Evolutionary conservation across 2,329 filamentous ascomycete species (phyloP), one percentile per base, ranked within the genome.

Genomic region (Colletotrichum lentis): DNA sequence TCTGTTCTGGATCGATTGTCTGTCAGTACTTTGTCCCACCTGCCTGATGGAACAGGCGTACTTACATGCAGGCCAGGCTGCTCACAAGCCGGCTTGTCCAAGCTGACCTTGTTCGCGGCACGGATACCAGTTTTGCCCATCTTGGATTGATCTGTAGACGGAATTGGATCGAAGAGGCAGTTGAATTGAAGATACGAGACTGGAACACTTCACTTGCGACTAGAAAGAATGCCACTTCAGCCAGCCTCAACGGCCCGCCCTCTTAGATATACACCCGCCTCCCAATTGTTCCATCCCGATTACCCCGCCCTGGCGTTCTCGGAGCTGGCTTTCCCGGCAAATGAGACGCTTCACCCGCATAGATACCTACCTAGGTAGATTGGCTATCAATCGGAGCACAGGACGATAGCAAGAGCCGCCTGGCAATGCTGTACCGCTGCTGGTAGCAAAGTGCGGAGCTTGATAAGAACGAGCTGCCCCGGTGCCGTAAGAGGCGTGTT

Each of bases 11-110:
- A 18, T 55, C 60, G 14, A 53, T 18, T n/a, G 41, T 56, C 11
- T 20, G 44, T 56, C 10, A 62, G 46, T 5, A n/a, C n/a, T 37
- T 27, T 41, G 24, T 20, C 39, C n/a, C n/a, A n/a, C 16, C 20
- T 22, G 22, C 14, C 35, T 52, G 1, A 37, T 6, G 35, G 20
- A 16, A 52, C 8, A 20, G 22, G 6, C 12, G 20, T 24, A 78
- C 88, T 76, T 83, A 92, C 90, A 79, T 95, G 92, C 11, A 94
- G 80, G 59, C 86, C 85, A 2, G 86, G 79, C 75, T 95, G 91
- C 70, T 93, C 87, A 43, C 84, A 82, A 5, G 91, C 91, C 41
- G 90, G 89, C 76, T 87, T 92, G 66, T 92, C 85, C 35, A 94
- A 81, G 74, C 90, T 89, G 50, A 95, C 90, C 76, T 90, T 91